Evolutionary conservation across 148 eudicot species (phyloP), one percentile per base, ranked within the genome.

Genomic region (Persicaria tinctoria): DNA sequence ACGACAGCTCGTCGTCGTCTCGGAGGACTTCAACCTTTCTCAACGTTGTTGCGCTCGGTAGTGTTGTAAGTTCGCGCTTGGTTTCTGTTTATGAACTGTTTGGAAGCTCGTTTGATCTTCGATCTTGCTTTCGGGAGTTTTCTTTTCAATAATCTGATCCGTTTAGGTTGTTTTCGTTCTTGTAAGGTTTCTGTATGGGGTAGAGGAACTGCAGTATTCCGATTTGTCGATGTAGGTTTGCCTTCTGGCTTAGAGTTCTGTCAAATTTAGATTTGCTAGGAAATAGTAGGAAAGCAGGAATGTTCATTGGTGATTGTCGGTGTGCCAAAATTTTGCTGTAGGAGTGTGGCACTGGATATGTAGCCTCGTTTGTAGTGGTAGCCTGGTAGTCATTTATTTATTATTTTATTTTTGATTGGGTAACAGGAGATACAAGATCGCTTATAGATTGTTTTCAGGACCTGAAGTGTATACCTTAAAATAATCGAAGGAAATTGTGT

Each of bases 41-140:
- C 75, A 92, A 95, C 76, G 91, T 83, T 17, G 98, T 92, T 50
- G 96, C 92, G 27, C 96, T 95, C 38, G 98, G 98, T 75, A 89
- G 85, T 82, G 95, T 90, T 12, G 98, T 95, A 78, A 78, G 96
- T 86, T 10, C 53, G 55, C 56, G 4, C 16, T 53, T 4, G 8
- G 47, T 66, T 44, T 66, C 47, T 66, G 23, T 59, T 59, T 59
- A 18, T 59, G 8, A 32, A 59, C 63, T 57, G 17, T 27, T 57
- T 17, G 63, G 63, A 57, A 18, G 27, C 18, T 20, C 18, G 63
- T 8, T 57, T 57, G 63, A 18, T 18, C 18, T 8, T 57, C 38
- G 63, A 57, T 57, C 63, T 57, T 57, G 63, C 8, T 57, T 57
- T 57, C 18, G 6, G 38, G 27, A 8, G 70, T 13, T 66, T 14